phyloP scores from a whole-genome alignment of 257 asterid genomes.

The Petunia axillaris region DNA sequence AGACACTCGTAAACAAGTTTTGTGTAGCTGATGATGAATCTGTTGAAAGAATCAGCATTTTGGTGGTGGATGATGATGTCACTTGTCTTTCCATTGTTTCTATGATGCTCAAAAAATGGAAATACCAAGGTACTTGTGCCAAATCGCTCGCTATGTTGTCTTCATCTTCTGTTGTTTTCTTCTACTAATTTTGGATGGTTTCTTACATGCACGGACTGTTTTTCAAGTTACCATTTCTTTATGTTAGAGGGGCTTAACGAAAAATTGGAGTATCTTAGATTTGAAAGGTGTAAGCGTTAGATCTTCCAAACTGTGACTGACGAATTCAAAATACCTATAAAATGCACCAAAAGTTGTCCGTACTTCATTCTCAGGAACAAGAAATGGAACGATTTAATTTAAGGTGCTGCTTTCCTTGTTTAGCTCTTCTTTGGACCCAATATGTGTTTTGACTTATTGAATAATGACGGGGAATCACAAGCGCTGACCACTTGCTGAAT shows the following conservation, averaged over 20 bases:
- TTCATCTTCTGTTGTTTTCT: background rate
- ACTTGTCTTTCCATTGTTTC: conserved; percentile 56
- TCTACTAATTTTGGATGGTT: background rate
- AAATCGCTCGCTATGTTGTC: background rate
- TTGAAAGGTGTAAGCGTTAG: background rate
- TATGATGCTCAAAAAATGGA: conserved; percentile 50
- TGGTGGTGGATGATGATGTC: conserved; percentile 60
- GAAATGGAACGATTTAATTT: background rate
- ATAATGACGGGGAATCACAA: background rate
- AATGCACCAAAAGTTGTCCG: background rate
- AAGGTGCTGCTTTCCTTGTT: background rate
- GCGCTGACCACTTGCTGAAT: background rate
- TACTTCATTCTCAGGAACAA: conserved; percentile 1
- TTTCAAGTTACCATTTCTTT: no score
- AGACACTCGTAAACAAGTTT: no score
- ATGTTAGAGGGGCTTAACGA: no score
- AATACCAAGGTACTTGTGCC: conserved; percentile 44
- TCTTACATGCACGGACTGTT: conserved; percentile 1
- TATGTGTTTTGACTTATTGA: background rate
- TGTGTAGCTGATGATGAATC: no score
- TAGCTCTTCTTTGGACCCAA: conserved; percentile 12
- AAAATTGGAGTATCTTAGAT: background rate
- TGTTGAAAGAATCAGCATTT: conserved; percentile 34
- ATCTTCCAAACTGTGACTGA: background rate
- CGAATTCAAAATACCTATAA: conserved; percentile 8